Percentiles rank a stretch among this genome's conserved stretches.
Evolutionary conservation across 768 basidiomycete species (phyloP).

Genomic region (Leccinellum luteum): DNA sequence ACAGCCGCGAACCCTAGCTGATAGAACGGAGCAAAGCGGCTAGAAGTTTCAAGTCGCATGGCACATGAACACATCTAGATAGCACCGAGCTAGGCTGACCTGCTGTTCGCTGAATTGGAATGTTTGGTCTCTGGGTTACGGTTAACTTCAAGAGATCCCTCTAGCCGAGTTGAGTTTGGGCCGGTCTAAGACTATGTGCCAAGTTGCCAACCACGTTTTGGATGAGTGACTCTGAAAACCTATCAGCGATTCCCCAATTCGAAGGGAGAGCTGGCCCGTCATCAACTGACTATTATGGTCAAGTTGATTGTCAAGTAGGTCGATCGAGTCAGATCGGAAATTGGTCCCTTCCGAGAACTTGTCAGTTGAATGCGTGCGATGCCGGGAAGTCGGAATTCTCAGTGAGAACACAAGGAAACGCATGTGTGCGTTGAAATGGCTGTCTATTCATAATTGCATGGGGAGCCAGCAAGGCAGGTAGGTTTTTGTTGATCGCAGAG

Average conservation of each 20-base stretch:
- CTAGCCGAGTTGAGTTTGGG: background rate
- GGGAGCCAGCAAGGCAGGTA: background rate
- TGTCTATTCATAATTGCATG: background rate
- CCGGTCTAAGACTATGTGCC: background rate
- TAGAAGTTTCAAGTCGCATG: background rate
- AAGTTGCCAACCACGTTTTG: background rate
- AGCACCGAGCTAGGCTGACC: background rate
- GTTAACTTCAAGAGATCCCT: background rate
- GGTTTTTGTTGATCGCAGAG: too few relatives aligned
- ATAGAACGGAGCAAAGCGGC: background rate
- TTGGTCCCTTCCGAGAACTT: background rate
- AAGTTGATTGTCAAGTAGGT: background rate
- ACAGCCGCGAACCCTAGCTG: too few relatives aligned
- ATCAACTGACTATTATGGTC: background rate
- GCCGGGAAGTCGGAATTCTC: background rate
- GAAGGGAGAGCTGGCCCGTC: background rate
- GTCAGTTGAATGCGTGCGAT: background rate
- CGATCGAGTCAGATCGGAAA: background rate
- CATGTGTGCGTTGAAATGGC: background rate
- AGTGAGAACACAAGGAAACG: background rate
- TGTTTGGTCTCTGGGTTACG: background rate
- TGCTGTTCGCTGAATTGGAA: background rate
- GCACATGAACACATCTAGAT: background rate
- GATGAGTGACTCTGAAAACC: background rate
- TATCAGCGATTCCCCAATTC: background rate